These are phyloP conservation scores for Mycena rebaudengoi DNA, from an alignment of 768 basidiomycete species.

Conservation along the genomic window DNA sequence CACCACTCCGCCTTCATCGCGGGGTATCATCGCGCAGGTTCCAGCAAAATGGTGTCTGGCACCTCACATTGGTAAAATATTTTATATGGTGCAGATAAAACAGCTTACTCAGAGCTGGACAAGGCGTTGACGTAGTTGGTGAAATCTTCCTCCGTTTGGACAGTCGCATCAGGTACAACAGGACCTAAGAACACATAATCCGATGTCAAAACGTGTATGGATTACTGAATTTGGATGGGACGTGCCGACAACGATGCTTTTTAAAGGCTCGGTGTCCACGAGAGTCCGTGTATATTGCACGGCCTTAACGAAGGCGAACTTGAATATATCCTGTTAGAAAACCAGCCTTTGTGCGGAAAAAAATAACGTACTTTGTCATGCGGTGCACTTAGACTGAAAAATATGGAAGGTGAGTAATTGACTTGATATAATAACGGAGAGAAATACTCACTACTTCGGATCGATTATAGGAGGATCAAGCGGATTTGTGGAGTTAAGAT, in stretches of 20 bases:
- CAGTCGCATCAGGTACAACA: constrained; percentile 7
- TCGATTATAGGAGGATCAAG: constrained; percentile 11
- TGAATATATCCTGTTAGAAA: not conserved
- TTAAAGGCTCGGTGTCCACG: constrained; percentile 19
- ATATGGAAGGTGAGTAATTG: not conserved
- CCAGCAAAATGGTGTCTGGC: constrained; percentile 21
- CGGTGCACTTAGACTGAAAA: constrained; percentile 9
- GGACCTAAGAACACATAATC: constrained; percentile 1
- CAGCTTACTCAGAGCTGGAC: constrained; percentile 11
- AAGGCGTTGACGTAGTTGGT: constrained; percentile 14
- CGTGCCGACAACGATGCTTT: constrained; percentile 15
- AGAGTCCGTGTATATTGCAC: constrained; percentile 19
- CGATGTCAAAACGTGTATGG: not conserved
- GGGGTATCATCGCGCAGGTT: constrained; percentile 17
- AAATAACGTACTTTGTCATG: constrained; percentile 8
- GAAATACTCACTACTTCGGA: constrained; percentile 20
- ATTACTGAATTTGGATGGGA: not conserved
- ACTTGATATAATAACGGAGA: no score
- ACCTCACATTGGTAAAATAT: no score
- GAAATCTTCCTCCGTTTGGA: constrained; percentile 19
- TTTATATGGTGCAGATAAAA: no score
- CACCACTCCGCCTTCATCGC: constrained; percentile 15
- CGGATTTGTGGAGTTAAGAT: constrained; percentile 18
- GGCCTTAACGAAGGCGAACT: constrained; percentile 18
- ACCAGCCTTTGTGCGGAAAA: not conserved